Percentiles rank a stretch among this genome's conserved stretches.
Conservation (phyloP, 805 yeast species). For the Spathaspora sp. region DNA sequence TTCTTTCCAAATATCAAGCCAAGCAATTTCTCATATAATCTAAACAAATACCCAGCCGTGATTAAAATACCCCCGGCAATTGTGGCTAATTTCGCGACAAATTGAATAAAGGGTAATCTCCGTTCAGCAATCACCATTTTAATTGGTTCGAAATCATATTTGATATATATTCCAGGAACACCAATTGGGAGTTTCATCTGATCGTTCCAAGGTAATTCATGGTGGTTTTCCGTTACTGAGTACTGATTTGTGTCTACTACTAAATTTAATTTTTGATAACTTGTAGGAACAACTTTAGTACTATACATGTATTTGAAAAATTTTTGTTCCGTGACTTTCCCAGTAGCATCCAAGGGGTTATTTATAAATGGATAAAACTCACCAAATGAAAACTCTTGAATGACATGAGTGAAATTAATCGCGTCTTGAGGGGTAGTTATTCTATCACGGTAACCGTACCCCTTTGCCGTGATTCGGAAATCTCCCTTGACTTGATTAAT, state of each 20-base stretch:
- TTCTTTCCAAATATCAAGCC: conserved; percentile 55
- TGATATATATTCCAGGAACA: conserved; percentile 77
- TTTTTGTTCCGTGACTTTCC: conserved; percentile 48
- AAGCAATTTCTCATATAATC: conserved; percentile 52
- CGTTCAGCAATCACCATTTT: conserved; percentile 64
- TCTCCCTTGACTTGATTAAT: conserved; percentile 85
- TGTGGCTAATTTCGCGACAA: conserved; percentile 73
- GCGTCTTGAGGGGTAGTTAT: conserved; percentile 45
- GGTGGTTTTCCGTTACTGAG: conserved; percentile 57
- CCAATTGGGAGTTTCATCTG: conserved; percentile 14
- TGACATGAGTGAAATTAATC: conserved; percentile 78
- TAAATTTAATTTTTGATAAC: conserved; percentile 67
- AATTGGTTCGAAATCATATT: conserved; percentile 87
- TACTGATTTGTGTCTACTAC: conserved; percentile 81
- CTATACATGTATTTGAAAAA: conserved; percentile 59
- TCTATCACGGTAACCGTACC: conserved; percentile 56
- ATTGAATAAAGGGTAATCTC: conserved; percentile 74
- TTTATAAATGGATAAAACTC: conserved; percentile 80
- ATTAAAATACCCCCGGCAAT: conserved; percentile 80
- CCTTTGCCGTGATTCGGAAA: conserved; percentile 77
- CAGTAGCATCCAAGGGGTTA: conserved; percentile 84
- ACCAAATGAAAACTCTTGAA: conserved; percentile 88
- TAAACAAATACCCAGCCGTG: conserved; percentile 62
- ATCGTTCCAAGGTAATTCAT: conserved; percentile 7
- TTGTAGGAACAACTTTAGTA: conserved; percentile 80